Evolutionary conservation across 495 filamentous ascomycete genomes (phyloP), one percentile per base, ranked within the genome.

Genomic region (Melanomma pulvis-pyrius): DNA sequence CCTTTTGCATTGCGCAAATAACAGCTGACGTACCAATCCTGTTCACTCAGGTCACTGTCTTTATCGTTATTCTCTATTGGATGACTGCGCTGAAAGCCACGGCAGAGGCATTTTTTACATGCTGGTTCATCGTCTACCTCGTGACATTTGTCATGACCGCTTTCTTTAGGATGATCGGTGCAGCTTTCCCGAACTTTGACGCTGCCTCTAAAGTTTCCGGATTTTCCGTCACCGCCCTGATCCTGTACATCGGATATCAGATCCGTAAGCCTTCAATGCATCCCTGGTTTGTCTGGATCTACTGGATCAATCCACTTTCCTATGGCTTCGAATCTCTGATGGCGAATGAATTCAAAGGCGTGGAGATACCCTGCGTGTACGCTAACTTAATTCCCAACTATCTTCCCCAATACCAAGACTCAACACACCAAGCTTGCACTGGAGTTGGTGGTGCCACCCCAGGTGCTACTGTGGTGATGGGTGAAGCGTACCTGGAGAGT

Each of bases 21-120:
- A 78, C 89, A 0, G 78, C 80, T 4, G 87, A 90, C 61, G 78
- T 89, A 29, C 84, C 84, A 0, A 76, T 83, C 52, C 86, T 86
- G 59, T 78, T 86, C 32, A 67, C 80, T 24, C 74, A 77, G 2
- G 79, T 81, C 0, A 67, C 80, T 5, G 73, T 81, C 1, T 87
- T 86, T 71, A 83, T 83, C 68, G 67, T 86, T 28, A 79, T 84
- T 9, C 76, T 86, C 51, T 89, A 88, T 69, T 87, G 77, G 82
- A n/a, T 77, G 82, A 2, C 71, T 88, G 41, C 78, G 79, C 39
- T 79, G 79, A 46, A 77, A 79, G 47, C 77, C 84, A 4, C 80
- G 73, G 15, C 80, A 83, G 39, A 24, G 17, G 30, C 50, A 9
- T 90, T 90, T 71, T 89, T 90, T 69, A 79, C 75, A 12, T 48